Evolutionary conservation across 2,329 filamentous ascomycete genomes (phyloP), one percentile per base, ranked within the genome.

Genomic region (Colletotrichum sp.): DNA sequence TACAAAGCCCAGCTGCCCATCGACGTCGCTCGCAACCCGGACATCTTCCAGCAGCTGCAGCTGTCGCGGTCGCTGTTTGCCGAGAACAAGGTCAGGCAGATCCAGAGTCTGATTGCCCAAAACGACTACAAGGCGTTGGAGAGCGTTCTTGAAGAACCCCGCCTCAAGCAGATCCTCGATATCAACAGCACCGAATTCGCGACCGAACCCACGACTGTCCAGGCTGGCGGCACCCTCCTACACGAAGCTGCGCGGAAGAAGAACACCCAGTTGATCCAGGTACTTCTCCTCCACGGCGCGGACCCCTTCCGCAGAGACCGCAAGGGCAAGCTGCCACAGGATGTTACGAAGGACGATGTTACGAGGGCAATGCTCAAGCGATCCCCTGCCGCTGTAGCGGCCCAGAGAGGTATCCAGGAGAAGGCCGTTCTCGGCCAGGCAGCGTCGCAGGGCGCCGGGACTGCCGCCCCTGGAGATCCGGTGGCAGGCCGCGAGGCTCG

Each of bases 231-330:
- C 13, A 98, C 96, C 1, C 87, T 99, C 10, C 89, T 99, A 36
- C 97, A 99, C 82, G 96, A 99, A 83, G 97, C 96, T 0, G 96
- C 97, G 8, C 92, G 96, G 79, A 95, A 94, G 83, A 96, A 92
- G 85, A 96, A 99, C 81, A 93, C 93, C 28, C 94, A 94, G 80
- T 90, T 99, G 26, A 98, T 98, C 74, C 95, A 99, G 82, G 91
- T 98, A 21, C 89, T 99, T 15, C 88, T 99, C 48, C 92, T 99
- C 68, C 98, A 99, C 82, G 97, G 97, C 13, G 97, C 96, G 13
- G 97, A 99, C 84, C 97, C 97, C 0, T 99, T 99, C 86, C 93
- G 96, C 72, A 93, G 97, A 76, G 97, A 99, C 85, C 94, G 96
- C 80, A 98, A 96, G 86, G 97, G 97, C 65, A 99, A 98, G 85